phyloP scores from a whole-genome alignment of 1,284 basidiomycete genomes.

The Ustilago xerochloae region DNA sequence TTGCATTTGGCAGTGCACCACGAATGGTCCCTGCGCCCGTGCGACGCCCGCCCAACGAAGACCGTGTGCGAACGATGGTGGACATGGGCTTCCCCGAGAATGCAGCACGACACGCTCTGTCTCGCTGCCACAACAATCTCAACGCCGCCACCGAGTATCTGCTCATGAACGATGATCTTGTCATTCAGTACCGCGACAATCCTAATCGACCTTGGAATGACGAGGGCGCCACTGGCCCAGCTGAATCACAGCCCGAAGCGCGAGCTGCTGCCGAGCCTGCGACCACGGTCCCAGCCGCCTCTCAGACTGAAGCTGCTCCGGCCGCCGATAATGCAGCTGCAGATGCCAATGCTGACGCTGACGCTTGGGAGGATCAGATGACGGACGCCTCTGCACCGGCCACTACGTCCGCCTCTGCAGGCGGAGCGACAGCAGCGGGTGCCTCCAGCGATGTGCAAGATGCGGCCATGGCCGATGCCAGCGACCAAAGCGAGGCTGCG shows the following conservation, averaged over 20 bases:
- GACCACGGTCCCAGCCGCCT: constrained; percentile 56
- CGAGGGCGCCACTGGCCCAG: constrained; percentile 7
- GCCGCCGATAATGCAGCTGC: constrained; percentile 10
- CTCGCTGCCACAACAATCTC: constrained; percentile 87
- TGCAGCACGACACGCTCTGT: constrained; percentile 84
- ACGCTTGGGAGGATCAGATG: constrained; percentile 29
- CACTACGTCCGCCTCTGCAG: background rate
- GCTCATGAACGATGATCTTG: constrained; percentile 71
- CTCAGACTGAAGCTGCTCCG: constrained; percentile 66
- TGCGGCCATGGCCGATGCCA: constrained; percentile 37
- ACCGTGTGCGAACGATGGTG: constrained; percentile 80
- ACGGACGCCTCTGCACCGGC: constrained; percentile 51
- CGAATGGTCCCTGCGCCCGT: constrained; percentile 24
- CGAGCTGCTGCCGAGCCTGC: constrained; percentile 6
- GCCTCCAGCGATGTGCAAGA: constrained; percentile 27
- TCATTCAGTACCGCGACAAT: constrained; percentile 41
- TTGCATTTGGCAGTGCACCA: constrained; percentile 39
- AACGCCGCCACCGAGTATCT: constrained; percentile 89
- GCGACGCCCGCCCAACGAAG: constrained; percentile 55
- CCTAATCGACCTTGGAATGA: constrained; percentile 38
- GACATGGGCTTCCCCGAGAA: constrained; percentile 97
- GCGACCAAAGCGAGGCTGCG: background rate
- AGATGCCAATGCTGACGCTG: constrained; percentile 37
- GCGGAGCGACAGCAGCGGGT: constrained; percentile 36
- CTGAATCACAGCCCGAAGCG: constrained; percentile 2